phyloP scores from a whole-genome alignment of 163 green algal species.

The Prototheca cutis region DNA sequence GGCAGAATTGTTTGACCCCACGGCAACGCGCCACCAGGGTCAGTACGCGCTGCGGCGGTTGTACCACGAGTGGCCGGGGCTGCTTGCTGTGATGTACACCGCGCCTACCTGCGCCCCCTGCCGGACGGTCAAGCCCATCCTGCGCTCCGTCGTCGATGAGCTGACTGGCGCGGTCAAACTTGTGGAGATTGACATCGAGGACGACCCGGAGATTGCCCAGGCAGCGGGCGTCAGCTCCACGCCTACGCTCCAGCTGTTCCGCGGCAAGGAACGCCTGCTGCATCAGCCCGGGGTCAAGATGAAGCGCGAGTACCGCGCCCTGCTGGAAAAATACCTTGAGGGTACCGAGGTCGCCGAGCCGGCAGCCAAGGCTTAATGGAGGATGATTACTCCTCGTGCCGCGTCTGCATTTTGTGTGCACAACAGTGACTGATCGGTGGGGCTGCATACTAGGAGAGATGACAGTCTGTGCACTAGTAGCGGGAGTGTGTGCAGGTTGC shows the following conservation, averaged over 20 bases:
- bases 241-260: conserved; percentile 61
- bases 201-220: conserved; percentile 88
- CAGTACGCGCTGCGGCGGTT: conserved; percentile 92
- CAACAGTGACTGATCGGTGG: no score
- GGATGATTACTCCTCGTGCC: no score
- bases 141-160: conserved; percentile 82
- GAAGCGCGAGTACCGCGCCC: conserved; percentile 84
- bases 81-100: conserved; percentile 87
- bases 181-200: conserved; percentile 93
- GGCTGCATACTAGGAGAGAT: no score
- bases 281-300: conserved; percentile 85
- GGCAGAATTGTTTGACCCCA: conserved; percentile 62
- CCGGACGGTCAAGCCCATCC: conserved; percentile 91
- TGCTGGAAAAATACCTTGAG: conserved; percentile 52
- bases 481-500: no score
- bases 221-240: conserved; percentile 82
- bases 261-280: conserved; percentile 71
- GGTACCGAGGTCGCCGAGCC: no score
- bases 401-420: no score
- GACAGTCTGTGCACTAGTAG: no score
- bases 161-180: conserved; percentile 75
- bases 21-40: conserved; percentile 46
- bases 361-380: no score
- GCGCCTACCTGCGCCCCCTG: conserved; percentile 90
- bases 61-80: conserved; percentile 89